These are phyloP conservation scores for Brassica incana DNA, from an alignment of 345 rosid genomes.

Conservation along the genomic window DNA sequence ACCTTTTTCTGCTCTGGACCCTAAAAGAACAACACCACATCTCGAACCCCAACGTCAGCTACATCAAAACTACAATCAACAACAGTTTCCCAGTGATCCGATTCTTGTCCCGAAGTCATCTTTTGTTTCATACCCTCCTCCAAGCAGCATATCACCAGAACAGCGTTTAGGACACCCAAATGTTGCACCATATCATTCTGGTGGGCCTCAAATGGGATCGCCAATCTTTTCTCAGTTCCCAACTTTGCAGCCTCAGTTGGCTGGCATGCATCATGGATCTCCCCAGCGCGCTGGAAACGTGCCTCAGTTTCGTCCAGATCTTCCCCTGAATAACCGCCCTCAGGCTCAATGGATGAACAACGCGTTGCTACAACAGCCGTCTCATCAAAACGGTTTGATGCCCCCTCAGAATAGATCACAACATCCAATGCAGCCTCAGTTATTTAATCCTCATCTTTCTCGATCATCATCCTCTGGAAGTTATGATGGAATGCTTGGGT, in stretches of 20 bases:
- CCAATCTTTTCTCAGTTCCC: conserved; percentile 66
- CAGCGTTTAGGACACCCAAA: conserved; percentile 53
- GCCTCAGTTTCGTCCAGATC: conserved; percentile 59
- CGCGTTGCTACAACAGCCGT: conserved; percentile 55
- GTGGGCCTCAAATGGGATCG: conserved; percentile 66
- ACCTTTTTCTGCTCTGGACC: too few relatives aligned
- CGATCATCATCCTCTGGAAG: conserved; percentile 63
- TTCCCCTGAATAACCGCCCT: conserved; percentile 57
- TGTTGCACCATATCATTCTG: conserved; percentile 51
- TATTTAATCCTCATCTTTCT: conserved; percentile 64
- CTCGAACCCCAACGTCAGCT: conserved; percentile 71
- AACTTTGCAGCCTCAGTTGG: conserved; percentile 57
- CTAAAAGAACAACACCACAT: conserved; percentile 48
- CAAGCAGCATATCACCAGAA: conserved; percentile 68
- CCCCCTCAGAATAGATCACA: conserved; percentile 69
- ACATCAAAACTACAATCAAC: conserved; percentile 54
- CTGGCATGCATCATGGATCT: conserved; percentile 65
- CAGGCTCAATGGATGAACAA: conserved; percentile 68
- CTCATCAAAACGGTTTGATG: conserved; percentile 75
- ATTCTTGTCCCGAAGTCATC: conserved; percentile 74
- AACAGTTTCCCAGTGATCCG: conserved; percentile 75
- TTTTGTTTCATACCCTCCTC: conserved; percentile 68
- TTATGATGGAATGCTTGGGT: conserved; percentile 64
- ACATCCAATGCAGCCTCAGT: conserved; percentile 63
- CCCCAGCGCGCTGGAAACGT: conserved; percentile 58